Conservation (phyloP, 2,329 filamentous ascomycete genomes). For the Neurospora sp. region DNA sequence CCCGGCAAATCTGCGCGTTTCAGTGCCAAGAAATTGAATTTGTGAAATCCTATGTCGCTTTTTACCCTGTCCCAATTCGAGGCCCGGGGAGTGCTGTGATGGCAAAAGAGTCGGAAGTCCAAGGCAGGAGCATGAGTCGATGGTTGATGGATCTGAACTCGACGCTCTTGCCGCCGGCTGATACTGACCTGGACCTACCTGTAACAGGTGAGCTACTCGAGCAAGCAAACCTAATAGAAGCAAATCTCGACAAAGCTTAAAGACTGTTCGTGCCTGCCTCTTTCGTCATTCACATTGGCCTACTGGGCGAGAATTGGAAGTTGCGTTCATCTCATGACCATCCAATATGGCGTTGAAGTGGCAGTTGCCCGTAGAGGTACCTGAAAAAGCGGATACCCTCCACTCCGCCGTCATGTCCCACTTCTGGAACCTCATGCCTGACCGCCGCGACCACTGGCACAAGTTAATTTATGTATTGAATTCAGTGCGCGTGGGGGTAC, state of each 20-base stretch:
- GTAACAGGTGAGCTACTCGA: background rate
- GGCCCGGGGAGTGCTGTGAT: background rate
- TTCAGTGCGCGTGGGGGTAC: background rate
- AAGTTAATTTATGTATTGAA: background rate
- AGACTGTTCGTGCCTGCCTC: background rate
- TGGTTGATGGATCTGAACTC: background rate
- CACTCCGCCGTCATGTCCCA: background rate
- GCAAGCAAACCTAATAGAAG: background rate
- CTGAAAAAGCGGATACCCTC: background rate
- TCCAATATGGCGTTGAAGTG: background rate
- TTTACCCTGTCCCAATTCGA: background rate
- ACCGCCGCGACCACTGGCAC: background rate
- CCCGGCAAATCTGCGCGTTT: background rate
- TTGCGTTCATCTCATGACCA: background rate
- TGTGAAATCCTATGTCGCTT: background rate
- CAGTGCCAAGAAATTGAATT: background rate
- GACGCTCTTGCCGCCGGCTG: background rate
- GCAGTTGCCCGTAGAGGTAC: background rate
- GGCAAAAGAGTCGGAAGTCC: background rate
- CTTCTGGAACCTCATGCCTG: background rate
- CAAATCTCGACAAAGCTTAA: background rate
- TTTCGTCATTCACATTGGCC: background rate
- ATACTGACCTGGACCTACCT: background rate
- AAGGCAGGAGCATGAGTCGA: background rate
- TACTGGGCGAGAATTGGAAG: background rate